Base-by-base conservation (phyloP, 306 rosid genomes). In the Chamaecrista fasciculata region DNA sequence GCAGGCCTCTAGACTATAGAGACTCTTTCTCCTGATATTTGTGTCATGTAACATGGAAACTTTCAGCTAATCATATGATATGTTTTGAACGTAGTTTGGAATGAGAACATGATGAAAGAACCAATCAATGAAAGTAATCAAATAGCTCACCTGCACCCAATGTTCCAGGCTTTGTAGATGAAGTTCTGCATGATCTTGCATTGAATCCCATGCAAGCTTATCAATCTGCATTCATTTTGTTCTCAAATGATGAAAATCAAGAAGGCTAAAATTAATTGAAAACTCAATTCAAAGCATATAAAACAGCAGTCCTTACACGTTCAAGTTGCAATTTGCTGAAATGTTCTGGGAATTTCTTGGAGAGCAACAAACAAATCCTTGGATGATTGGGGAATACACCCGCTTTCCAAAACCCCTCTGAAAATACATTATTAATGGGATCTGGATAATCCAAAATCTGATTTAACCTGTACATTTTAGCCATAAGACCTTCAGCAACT, bases 401-500 rank as follows among this genome's bases (percentile, higher is more conserved):
- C 0, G 96, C 82, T 82, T 91, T 94, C 98, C 98, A 94, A 88
- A 83, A 94, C 12, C 87, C 89, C 21, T 94, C 97, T 26, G 95
- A 86, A 85, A 85, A 91, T 16, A 78, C 81, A 76, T 82, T 90
- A 69, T 87, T 85, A 64, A 88, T 74, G 33, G 97, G 95, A 79
- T 94, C 97, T 4, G 98, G 98, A 79, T 85, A 94, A 80, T 91
- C 98, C 91, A 94, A 82, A 72, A 90, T 91, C 72, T 94, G 98
- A 78, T 91, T 90, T 67, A 94, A 78, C 86, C 97, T 85, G 84
- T 94, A 86, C 87, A 91, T 91, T 84, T 90, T 91, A 78, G 96
- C 98, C 98, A 94, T 86, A 81, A 94, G 92, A 78, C 98, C 98
- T 66, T 94, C 91, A 0, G 92, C 98, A 70, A 94, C 98, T 76